A percentile compares a stretch with the other conserved stretches of the same genome.
Conservation (phyloP, 169 alveolate species). For the Cryptosporidium meleagridis region DNA sequence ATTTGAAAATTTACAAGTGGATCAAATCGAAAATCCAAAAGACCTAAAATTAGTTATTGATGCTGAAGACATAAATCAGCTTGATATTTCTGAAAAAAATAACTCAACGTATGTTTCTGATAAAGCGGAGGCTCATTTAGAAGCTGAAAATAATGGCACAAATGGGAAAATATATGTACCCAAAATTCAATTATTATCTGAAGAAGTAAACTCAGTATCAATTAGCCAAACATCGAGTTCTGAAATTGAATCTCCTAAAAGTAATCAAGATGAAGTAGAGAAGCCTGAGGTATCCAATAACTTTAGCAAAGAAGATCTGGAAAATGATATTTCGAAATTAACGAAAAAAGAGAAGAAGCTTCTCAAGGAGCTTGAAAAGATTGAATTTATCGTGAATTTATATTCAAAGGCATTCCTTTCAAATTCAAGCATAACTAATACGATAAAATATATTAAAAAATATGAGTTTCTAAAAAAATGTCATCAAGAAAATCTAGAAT, state of each 20-base stretch:
- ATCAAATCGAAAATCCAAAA: neutral
- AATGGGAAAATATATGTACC: neutral
- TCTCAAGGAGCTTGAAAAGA: neutral
- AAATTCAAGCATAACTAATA: neutral
- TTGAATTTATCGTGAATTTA: neutral
- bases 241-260: neutral
- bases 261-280: neutral
- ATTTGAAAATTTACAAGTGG: neutral
- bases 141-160: neutral
- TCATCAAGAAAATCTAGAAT: neutral
- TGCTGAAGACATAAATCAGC: neutral
- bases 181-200: neutral
- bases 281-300: neutral
- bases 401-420: constrained; percentile 21
- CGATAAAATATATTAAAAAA: neutral
- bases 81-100: neutral
- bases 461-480: neutral
- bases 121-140: neutral
- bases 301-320: neutral
- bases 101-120: neutral
- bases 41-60: neutral
- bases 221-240: no score
- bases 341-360: neutral
- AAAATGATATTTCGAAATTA: neutral
- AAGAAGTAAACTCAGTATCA: no score